Evolutionary conservation across 345 rosid genomes (phyloP), one percentile per base, ranked within the genome.

Genomic region (Citrus mangshanensis): DNA sequence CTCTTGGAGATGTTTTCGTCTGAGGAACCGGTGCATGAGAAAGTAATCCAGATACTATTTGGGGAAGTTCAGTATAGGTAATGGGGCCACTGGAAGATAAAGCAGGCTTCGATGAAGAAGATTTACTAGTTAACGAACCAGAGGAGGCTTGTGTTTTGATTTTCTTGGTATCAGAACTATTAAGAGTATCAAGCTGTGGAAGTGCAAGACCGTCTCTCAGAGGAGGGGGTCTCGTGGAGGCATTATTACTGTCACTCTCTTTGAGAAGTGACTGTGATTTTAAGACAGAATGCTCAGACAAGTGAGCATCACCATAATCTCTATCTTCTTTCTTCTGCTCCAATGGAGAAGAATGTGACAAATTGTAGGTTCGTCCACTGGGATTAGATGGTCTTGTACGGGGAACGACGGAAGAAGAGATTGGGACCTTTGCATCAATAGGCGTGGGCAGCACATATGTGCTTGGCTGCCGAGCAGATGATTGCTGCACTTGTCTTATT

Each of bases 401-500:
- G 62, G 88, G 75, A 82, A 71, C 85, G 59, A 91, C 82, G 51
- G 55, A 91, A 37, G 92, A 84, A 64, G 93, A 74, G 77, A 74
- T 9, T 77, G 85, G 67, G 58, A 42, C 78, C 80, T 87, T 90
- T 28, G 87, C 84, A 78, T 93, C 96, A 70, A 46, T 78, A 27
- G 98, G 98, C 32, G 89, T 94, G 34, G 99, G 99, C 75, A 97
- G 89, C 71, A 90, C 96, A 54, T 94, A 93, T 7, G 98, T 82
- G 63, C 84, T 79, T 40, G 84, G 82, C 81, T 89, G 88, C 82
- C 82, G 82, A 24, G 81, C 9, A 51, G 84, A 32, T 35, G 89
- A 72, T 75, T 83, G 86, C 65, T 83, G 89, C 76, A 81, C 73
- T 72, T 89, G 91, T 85, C 92, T 89, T 63, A 83, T 68, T 86